These are phyloP conservation scores for Suillus alpinus DNA, from an alignment of 768 basidiomycete species.

Conservation along the genomic window DNA sequence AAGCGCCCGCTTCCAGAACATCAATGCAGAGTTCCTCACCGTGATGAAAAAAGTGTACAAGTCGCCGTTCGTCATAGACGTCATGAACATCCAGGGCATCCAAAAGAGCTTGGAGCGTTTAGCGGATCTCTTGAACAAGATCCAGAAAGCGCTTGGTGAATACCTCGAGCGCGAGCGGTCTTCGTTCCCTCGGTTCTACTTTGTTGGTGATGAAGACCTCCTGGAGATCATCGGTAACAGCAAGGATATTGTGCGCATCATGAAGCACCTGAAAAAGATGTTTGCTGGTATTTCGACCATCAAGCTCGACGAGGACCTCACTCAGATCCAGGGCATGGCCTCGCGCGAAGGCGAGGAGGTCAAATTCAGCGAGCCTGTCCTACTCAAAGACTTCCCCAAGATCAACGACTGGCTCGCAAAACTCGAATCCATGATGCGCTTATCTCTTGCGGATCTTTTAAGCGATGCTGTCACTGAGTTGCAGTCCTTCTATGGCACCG, in stretches of 20 bases:
- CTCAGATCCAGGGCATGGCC: slow-evolving; percentile 89
- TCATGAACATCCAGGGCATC: slow-evolving; percentile 92
- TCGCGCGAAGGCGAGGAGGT: slow-evolving; percentile 97
- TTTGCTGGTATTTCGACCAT: slow-evolving; percentile 96
- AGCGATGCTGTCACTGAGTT: slow-evolving; percentile 79
- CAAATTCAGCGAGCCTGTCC: slow-evolving; percentile 74
- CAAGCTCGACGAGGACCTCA: slow-evolving; percentile 80
- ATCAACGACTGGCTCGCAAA: slow-evolving; percentile 98
- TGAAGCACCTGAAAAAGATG: slow-evolving; percentile 99
- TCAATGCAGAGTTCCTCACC: slow-evolving; percentile 95
- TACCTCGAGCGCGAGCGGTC: slow-evolving; percentile 97
- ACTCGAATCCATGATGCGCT: slow-evolving; percentile 89
- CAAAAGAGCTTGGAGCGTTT: slow-evolving; percentile 98
- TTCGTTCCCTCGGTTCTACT: slow-evolving; percentile 99
- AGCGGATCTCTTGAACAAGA: slow-evolving; percentile 94
- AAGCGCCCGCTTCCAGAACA: slow-evolving; percentile 96
- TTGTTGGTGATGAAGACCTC: slow-evolving; percentile 97
- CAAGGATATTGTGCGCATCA: slow-evolving; percentile 95
- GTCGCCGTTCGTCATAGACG: slow-evolving; percentile 95
- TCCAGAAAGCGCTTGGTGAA: slow-evolving; percentile 98
- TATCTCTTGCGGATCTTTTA: slow-evolving; percentile 82
- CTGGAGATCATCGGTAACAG: slow-evolving; percentile 99
- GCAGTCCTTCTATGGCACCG: slow-evolving; percentile 73
- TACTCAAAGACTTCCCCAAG: slow-evolving; percentile 90
- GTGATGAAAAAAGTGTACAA: slow-evolving; percentile 99